Evolutionary conservation across 306 rosid species (phyloP).

Genomic region (Malus orientalis): DNA sequence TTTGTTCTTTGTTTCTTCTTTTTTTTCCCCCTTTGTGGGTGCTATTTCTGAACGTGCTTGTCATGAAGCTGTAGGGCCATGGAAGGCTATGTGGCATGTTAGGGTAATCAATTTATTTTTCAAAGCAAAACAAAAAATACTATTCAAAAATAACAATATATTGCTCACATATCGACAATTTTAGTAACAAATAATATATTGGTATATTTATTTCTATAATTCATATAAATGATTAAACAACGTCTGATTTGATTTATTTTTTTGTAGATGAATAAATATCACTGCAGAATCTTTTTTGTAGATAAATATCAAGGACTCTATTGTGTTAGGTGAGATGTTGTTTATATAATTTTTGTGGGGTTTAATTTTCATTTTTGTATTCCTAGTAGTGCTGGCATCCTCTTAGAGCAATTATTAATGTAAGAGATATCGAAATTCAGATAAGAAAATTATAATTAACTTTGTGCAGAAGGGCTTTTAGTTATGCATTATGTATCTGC

Average conservation of each 20-base stretch:
- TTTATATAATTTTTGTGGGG: neutral
- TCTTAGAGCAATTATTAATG: conserved; percentile 9
- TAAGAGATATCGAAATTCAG: neutral
- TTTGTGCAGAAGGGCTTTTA: conserved; percentile 3
- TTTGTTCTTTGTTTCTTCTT: conserved; percentile 22
- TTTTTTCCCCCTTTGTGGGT: conserved; percentile 20
- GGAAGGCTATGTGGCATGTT: conserved; percentile 1
- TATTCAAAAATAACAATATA: no score
- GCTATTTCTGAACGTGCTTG: conserved; percentile 57
- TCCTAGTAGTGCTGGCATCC: conserved; percentile 19
- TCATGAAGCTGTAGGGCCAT: conserved; percentile 71
- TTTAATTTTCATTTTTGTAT: neutral
- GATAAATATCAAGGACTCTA: neutral
- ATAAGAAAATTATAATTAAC: neutral
- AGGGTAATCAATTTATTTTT: neutral
- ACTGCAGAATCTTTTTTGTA: neutral
- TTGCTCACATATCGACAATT: neutral
- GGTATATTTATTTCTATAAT: no score
- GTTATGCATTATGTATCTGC: conserved; percentile 6
- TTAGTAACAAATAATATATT: neutral
- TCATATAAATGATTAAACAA: neutral
- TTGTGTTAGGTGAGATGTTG: conserved; percentile 1
- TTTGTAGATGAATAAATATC: neutral
- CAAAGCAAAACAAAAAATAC: neutral
- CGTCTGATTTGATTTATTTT: no score